Evolutionary conservation across 2,329 filamentous ascomycete genomes (phyloP).

Genomic region (Fusarium keratoplasticum): DNA sequence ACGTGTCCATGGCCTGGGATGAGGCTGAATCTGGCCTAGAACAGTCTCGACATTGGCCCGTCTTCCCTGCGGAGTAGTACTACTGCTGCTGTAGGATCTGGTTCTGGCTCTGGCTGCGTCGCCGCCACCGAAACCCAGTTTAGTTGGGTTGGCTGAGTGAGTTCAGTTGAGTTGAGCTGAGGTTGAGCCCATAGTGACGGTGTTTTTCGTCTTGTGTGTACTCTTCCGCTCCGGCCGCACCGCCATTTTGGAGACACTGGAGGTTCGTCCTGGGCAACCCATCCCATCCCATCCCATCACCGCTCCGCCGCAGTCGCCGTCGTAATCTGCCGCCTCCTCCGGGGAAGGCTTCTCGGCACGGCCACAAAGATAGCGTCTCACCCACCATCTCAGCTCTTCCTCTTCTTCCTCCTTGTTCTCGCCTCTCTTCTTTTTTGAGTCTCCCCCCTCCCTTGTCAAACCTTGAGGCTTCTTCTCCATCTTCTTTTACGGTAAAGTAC

Average conservation of each 20-base stretch:
- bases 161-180: background rate
- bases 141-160: slow-evolving; percentile 17
- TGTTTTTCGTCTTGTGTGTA: background rate
- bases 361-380: slow-evolving; percentile 23
- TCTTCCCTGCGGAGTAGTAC: slow-evolving; percentile 1
- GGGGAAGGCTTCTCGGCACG: slow-evolving; percentile 23
- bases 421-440: background rate
- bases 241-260: slow-evolving; percentile 25
- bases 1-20: slow-evolving; percentile 42
- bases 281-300: slow-evolving; percentile 20
- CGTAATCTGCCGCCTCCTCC: slow-evolving; percentile 45
- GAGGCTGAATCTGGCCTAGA: slow-evolving; percentile 47
- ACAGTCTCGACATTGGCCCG: slow-evolving; percentile 38
- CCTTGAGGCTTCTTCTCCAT: slow-evolving; percentile 3
- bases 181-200: background rate
- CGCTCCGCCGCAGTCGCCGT: slow-evolving; percentile 45
- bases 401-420: slow-evolving; percentile 3
- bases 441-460: slow-evolving; percentile 10
- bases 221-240: slow-evolving; percentile 20
- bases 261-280: background rate
- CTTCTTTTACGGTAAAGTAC: background rate
- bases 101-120: slow-evolving; percentile 16
- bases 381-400: slow-evolving; percentile 3
- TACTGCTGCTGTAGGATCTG: background rate
- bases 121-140: slow-evolving; percentile 39